A percentile compares a stretch with the other conserved stretches of the same genome.
These are phyloP conservation scores for Garcia nutans DNA, from an alignment of 345 rosid genomes.

Conservation along the genomic window DNA sequence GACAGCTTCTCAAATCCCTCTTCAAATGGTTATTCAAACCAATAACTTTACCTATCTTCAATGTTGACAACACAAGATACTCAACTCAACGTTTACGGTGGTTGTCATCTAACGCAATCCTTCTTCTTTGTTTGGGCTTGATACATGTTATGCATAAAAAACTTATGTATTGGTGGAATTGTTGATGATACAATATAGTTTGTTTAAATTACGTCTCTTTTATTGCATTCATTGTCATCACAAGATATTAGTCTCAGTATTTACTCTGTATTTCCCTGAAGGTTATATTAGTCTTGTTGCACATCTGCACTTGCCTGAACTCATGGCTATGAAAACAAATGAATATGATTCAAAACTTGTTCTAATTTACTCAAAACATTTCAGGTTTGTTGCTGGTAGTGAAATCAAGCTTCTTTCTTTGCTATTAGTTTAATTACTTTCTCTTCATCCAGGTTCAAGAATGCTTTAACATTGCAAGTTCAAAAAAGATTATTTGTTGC, in stretches of 20 bases:
- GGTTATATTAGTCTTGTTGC: neutral
- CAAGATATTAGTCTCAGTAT: neutral
- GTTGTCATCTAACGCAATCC: too few species aligned
- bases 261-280: neutral
- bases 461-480: neutral
- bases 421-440: neutral
- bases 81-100: too few species aligned
- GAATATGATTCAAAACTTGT: neutral
- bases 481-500: neutral
- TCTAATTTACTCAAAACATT: neutral
- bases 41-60: too few species aligned
- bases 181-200: too few species aligned
- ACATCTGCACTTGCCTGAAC: neutral
- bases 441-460: slow-evolving; percentile 10
- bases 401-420: neutral
- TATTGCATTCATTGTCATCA: too few species aligned
- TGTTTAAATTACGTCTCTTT: too few species aligned
- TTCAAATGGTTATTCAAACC: too few species aligned
- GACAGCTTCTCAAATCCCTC: too few species aligned
- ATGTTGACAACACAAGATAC: too few species aligned
- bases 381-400: neutral
- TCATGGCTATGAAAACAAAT: neutral
- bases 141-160: too few species aligned
- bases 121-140: too few species aligned
- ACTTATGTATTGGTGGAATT: too few species aligned